A percentile compares a stretch with the other conserved stretches of the same genome.
Conservation (phyloP, 305 asterid genomes). For the Euphrasia arctica region DNA sequence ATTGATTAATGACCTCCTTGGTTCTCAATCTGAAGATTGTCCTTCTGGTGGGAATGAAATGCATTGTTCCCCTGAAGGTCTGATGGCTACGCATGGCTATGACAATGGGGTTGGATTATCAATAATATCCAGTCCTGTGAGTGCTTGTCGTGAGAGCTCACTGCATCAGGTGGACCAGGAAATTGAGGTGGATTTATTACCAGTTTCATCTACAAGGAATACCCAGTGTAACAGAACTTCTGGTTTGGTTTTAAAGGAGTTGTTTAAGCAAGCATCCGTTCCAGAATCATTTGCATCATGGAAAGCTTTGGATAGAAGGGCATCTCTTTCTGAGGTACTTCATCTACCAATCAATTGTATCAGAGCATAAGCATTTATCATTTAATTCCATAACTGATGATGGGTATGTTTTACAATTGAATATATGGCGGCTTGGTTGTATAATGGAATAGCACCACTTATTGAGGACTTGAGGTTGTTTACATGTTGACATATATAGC, state of each 20-base stretch:
- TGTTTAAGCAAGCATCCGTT: conserved; percentile 51
- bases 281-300: conserved; percentile 43
- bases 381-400: conserved; percentile 10
- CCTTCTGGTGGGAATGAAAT: conserved; percentile 39
- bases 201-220: conserved; percentile 40
- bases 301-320: conserved; percentile 41
- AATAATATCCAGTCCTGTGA: neutral
- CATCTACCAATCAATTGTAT: conserved; percentile 20
- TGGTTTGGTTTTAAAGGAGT: conserved; percentile 45
- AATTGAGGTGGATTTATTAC: conserved; percentile 59
- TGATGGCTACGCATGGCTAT: conserved; percentile 26
- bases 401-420: conserved; percentile 10
- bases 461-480: neutral
- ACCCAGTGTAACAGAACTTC: conserved; percentile 41
- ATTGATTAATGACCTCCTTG: conserved; percentile 61
- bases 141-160: conserved; percentile 39
- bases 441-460: neutral
- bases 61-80: conserved; percentile 33
- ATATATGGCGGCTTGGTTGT: conserved; percentile 13
- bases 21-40: conserved; percentile 43
- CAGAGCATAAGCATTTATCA: conserved; percentile 4
- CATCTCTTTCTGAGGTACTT: conserved; percentile 57
- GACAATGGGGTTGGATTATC: conserved; percentile 32
- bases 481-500: neutral
- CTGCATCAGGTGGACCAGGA: conserved; percentile 36